phyloP scores from a whole-genome alignment of 2,329 filamentous ascomycete genomes.

The Gaeumannomyces tritici region DNA sequence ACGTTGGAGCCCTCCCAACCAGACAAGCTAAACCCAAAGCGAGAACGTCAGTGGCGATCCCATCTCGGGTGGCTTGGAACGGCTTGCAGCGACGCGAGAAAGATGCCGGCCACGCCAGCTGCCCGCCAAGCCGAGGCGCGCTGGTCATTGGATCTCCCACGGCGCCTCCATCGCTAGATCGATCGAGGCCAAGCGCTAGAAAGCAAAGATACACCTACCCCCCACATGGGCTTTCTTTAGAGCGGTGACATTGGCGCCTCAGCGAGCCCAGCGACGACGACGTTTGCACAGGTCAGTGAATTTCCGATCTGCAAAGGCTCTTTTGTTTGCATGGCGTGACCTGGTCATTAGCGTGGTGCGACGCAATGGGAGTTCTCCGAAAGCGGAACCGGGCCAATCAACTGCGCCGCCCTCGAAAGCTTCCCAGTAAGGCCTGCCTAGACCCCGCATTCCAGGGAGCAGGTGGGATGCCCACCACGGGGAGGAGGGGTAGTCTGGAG shows the following conservation, averaged over 20 bases:
- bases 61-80: background rate
- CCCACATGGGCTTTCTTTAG: background rate
- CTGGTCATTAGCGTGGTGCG: background rate
- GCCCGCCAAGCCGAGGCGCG: background rate
- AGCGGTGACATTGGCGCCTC: background rate
- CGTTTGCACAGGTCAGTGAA: too few relatives aligned
- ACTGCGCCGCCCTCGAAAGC: too few relatives aligned
- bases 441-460: background rate
- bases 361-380: background rate
- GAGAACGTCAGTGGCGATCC: background rate
- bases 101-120: background rate
- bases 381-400: background rate
- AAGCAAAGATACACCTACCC: background rate
- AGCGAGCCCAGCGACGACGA: background rate
- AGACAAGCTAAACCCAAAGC: background rate
- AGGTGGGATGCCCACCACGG: too few relatives aligned
- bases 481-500: background rate
- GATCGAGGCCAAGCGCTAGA: background rate
- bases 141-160: background rate
- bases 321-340: background rate
- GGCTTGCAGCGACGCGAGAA: background rate
- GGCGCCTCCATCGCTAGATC: background rate
- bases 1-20: background rate
- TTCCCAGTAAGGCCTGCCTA: background rate
- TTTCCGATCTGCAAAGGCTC: too few relatives aligned